Conservation (phyloP, 768 basidiomycete genomes). For the Melanogaster broomeanus region DNA sequence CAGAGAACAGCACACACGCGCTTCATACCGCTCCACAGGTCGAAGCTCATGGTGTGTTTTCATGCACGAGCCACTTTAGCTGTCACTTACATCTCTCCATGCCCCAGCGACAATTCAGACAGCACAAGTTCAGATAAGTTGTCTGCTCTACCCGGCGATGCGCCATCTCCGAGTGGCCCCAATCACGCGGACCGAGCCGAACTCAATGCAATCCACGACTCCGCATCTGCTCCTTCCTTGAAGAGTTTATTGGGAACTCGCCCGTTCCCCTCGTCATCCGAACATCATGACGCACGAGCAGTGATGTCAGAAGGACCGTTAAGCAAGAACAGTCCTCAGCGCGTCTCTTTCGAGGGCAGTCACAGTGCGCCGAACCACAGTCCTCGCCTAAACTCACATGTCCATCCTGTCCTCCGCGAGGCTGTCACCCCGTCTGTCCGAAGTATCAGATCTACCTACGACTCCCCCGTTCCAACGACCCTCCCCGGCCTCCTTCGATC, state of each 20-base stretch:
- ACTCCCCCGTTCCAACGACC: conserved; percentile 9
- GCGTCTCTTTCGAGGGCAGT: conserved; percentile 54
- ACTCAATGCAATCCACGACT: conserved; percentile 40
- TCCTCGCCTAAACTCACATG: conserved; percentile 36
- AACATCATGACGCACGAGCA: conserved; percentile 13
- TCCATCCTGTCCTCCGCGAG: conserved; percentile 21
- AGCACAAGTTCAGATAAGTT: conserved; percentile 48
- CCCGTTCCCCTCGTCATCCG: conserved; percentile 15
- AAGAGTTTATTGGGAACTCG: conserved; percentile 25
- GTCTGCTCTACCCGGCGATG: conserved; percentile 37
- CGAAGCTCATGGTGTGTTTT: conserved; percentile 13
- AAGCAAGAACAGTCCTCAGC: conserved; percentile 48
- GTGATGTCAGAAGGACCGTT: conserved; percentile 39
- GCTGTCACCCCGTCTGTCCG: not conserved
- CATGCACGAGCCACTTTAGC: not conserved
- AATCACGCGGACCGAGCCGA: conserved; percentile 34
- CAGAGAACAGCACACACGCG: not conserved
- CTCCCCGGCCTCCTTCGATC: conserved; percentile 7
- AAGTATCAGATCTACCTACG: conserved; percentile 12
- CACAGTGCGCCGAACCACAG: conserved; percentile 35
- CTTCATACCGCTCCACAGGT: not conserved
- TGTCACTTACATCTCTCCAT: not conserved
- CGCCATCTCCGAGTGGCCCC: conserved; percentile 34
- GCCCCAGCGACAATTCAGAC: conserved; percentile 23
- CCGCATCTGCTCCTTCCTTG: conserved; percentile 44